Evolutionary conservation across 352 stramenopile genomes (phyloP), one percentile per base, ranked within the genome.

Genomic region (Pythium scleroteichum): DNA sequence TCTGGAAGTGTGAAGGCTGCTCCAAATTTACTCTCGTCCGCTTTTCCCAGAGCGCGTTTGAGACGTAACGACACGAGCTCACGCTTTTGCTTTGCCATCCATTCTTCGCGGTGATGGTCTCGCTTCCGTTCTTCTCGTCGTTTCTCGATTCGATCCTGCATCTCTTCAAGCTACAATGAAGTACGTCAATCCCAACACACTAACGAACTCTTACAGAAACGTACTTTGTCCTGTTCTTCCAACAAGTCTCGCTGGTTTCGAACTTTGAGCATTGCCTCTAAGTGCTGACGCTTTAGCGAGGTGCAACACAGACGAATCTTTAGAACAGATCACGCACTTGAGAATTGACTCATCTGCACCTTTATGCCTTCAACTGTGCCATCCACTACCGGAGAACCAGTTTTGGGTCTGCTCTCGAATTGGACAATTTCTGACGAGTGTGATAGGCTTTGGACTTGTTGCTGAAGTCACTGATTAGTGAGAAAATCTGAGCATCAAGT

Each of bases 171-270:
- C 68, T 78, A 29, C 20, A 46, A 35, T n/a, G n/a, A n/a, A n/a
- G n/a, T n/a, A n/a, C n/a, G n/a, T n/a, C n/a, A n/a, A n/a, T n/a
- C n/a, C n/a, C n/a, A n/a, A n/a, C n/a, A n/a, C n/a, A n/a, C n/a
- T n/a, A 17, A 35, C 19, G 7, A 39, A n/a, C 3, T 14, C n/a
- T n/a, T n/a, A n/a, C n/a, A 47, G 0, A 2, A 14, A 46, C 14
- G 0, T 38, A 72, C 70, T 49, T 73, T 75, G 59, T 76, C 71
- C 48, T 79, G 64, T 44, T 79, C 71, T 55, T 79, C 68, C 8
- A 79, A 27, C 2, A 79, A 29, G 61, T 76, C 68, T 38, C 71
- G 26, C 29, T 79, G 64, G 27, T 79, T 71, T n/a, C 62, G 66
- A 10, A 79, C 48, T 39, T 61, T 71, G 8, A 69, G 52, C 47